Evolutionary conservation across 1,284 basidiomycete species (phyloP).

Genomic region (Pseudozyma hubeiensis): DNA sequence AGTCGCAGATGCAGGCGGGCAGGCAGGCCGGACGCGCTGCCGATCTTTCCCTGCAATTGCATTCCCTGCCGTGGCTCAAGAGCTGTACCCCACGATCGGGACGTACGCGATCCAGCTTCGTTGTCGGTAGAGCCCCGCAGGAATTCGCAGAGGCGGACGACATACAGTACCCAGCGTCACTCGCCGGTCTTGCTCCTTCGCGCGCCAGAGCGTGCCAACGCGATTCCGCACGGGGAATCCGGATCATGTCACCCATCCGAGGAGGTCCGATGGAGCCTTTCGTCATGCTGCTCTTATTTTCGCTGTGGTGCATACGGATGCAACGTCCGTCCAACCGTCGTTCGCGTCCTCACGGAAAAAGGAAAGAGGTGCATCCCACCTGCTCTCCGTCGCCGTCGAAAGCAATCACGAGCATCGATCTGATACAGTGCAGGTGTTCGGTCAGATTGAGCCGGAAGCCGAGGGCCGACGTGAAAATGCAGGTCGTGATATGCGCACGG

Average conservation of each 20-base stretch:
- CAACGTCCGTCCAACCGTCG: background rate
- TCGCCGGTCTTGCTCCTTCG: background rate
- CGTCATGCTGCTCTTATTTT: background rate
- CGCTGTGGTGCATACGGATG: no score
- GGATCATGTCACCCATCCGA: background rate
- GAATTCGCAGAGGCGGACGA: background rate
- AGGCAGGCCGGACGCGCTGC: background rate
- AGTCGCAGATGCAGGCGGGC: no score
- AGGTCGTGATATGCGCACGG: constrained; percentile 5
- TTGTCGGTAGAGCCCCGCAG: constrained; percentile 16
- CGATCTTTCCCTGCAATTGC: no score
- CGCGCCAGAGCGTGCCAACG: no score
- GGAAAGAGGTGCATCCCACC: no score
- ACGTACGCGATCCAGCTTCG: background rate
- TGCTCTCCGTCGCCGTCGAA: no score
- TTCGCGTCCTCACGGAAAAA: no score
- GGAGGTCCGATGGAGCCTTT: background rate
- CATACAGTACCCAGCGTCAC: no score
- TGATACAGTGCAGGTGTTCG: background rate
- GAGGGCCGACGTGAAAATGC: background rate
- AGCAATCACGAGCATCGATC: background rate
- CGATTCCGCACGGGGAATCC: no score
- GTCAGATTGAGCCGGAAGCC: background rate
- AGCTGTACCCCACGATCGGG: background rate
- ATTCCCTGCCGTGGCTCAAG: no score